Conservation (phyloP, 106 monocot genomes). For the Triglochin maritima region DNA sequence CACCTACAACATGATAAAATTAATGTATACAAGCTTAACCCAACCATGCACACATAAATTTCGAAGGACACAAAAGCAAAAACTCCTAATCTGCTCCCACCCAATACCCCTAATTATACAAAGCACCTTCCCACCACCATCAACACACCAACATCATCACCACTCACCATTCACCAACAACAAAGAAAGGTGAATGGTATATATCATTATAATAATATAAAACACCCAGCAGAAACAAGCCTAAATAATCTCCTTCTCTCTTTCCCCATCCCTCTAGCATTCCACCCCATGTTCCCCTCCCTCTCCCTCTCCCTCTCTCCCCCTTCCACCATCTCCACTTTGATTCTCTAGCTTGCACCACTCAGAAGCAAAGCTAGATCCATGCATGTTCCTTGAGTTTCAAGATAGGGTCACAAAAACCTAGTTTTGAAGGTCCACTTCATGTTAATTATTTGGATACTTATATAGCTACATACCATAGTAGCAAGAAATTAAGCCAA, state of each 20-base stretch:
- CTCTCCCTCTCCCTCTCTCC: background rate
- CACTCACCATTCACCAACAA: background rate
- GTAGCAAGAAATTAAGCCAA: no score
- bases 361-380: no score
- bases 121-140: background rate
- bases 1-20: no score
- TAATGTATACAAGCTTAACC: no score
- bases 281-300: background rate
- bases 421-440: no score
- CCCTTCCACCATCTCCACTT: background rate
- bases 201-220: background rate
- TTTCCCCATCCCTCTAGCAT: background rate
- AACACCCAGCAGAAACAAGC: background rate
- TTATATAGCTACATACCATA: no score
- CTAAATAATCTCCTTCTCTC: background rate
- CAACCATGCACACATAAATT: background rate
- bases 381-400: no score
- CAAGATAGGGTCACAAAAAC: no score
- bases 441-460: no score
- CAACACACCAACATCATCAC: background rate
- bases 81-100: background rate
- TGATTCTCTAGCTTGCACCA: background rate
- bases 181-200: background rate
- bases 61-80: background rate
- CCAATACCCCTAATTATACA: background rate